Percentiles rank a stretch among this genome's conserved stretches.
These are phyloP conservation scores for Coemansia sp. DNA, from an alignment of 192 early-diverging fungal species.

Conservation along the genomic window DNA sequence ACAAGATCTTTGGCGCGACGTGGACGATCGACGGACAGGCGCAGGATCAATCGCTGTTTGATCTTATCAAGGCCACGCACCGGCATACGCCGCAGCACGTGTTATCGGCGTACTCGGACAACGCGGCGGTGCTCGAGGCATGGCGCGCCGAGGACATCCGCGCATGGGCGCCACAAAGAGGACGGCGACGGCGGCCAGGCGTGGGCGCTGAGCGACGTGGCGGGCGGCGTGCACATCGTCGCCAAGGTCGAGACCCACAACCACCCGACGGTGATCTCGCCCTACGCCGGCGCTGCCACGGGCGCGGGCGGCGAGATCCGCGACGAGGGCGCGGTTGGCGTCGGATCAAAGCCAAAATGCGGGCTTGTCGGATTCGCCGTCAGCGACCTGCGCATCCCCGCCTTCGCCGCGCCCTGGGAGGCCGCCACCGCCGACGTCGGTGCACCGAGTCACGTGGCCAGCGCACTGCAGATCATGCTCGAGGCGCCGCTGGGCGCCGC, in stretches of 20 bases:
- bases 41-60: constrained; percentile 85
- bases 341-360: constrained; percentile 94
- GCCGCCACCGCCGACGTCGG: constrained; percentile 63
- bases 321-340: constrained; percentile 98
- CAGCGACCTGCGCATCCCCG: constrained; percentile 93
- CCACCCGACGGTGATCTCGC: constrained; percentile 99
- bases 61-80: constrained; percentile 96
- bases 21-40: constrained; percentile 95
- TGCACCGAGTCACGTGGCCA: constrained; percentile 89
- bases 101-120: constrained; percentile 97
- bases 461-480: constrained; percentile 96
- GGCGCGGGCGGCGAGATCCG: constrained; percentile 99
- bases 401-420: constrained; percentile 94
- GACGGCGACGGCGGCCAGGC: neutral
- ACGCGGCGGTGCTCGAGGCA: constrained; percentile 90
- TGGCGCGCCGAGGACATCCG: constrained; percentile 33
- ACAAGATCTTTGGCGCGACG: constrained; percentile 99
- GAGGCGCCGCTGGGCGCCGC: constrained; percentile 96
- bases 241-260: constrained; percentile 99
- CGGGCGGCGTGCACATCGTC: constrained; percentile 76
- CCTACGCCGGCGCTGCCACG: constrained; percentile 97
- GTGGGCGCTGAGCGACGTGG: constrained; percentile 37
- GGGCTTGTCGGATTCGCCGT: constrained; percentile 96
- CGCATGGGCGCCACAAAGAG: constrained; percentile 34
- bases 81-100: constrained; percentile 78